Evolutionary conservation across 192 early-diverging fungal genomes (phyloP).

Genomic region (Thamnidium elegans): DNA sequence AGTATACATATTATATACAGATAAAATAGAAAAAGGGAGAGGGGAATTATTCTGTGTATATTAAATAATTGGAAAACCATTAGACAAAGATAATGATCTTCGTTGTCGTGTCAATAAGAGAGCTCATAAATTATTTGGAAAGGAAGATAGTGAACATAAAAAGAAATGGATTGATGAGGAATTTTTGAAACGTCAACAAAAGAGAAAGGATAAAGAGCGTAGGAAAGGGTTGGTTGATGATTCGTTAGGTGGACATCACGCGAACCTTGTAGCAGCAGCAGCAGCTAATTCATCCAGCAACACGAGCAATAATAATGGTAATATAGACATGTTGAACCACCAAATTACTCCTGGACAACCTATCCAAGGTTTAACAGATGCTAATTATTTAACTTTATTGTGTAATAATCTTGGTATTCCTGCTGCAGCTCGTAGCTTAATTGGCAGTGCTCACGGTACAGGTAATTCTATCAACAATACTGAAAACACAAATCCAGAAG

Average conservation of each 20-base stretch:
- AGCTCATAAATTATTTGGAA: constrained; percentile 60
- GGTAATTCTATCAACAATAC: neutral
- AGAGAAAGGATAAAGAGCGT: constrained; percentile 59
- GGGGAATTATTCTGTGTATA: neutral
- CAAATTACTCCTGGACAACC: constrained; percentile 6
- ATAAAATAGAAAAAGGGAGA: neutral
- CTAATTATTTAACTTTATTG: constrained; percentile 17
- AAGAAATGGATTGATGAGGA: constrained; percentile 62
- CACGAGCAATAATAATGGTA: neutral
- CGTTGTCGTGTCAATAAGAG: constrained; percentile 70
- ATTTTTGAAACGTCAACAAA: constrained; percentile 60
- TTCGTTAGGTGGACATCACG: constrained; percentile 1
- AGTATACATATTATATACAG: constrained; percentile 11
- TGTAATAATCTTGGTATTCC: constrained; percentile 20
- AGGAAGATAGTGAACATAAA: constrained; percentile 48
- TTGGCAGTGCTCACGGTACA: neutral
- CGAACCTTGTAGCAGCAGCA: neutral
- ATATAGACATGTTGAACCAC: constrained; percentile 9
- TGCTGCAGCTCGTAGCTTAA: neutral
- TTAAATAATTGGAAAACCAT: neutral
- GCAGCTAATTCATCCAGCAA: neutral
- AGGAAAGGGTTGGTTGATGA: constrained; percentile 23
- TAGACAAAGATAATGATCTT: constrained; percentile 71
- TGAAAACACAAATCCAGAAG: neutral
- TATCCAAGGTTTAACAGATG: constrained; percentile 5